A percentile compares a stretch with the other conserved stretches of the same genome.
These are phyloP conservation scores for Cutaneotrichosporon dermatis DNA, from an alignment of 1,284 basidiomycete genomes.

Conservation along the genomic window DNA sequence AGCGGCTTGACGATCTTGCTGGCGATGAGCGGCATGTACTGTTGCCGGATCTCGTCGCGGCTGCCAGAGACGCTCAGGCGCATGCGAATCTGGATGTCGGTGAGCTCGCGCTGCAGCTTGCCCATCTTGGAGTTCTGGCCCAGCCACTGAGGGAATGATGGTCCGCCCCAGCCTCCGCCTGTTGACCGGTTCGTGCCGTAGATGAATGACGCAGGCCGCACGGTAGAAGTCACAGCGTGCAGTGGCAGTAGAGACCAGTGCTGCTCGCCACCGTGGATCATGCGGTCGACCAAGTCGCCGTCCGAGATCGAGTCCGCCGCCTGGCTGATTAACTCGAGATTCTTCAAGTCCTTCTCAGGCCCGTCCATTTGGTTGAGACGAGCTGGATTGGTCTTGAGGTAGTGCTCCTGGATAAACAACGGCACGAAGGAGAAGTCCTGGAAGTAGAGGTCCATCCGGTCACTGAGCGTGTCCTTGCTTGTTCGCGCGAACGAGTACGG, in stretches of 20 bases:
- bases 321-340: slow-evolving; percentile 75
- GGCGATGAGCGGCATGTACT: slow-evolving; percentile 84
- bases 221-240: slow-evolving; percentile 84
- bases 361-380: slow-evolving; percentile 58
- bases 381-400: slow-evolving; percentile 73
- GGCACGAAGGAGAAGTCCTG: slow-evolving; percentile 92
- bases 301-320: slow-evolving; percentile 91
- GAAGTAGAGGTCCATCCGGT: slow-evolving; percentile 96
- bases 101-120: slow-evolving; percentile 74
- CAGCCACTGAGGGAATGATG: slow-evolving; percentile 87
- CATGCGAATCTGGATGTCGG: slow-evolving; percentile 93
- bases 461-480: slow-evolving; percentile 71
- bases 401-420: slow-evolving; percentile 95
- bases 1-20: slow-evolving; percentile 75
- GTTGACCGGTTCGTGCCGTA: slow-evolving; percentile 57
- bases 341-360: slow-evolving; percentile 62
- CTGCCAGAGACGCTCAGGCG: slow-evolving; percentile 86
- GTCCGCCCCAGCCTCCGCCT: slow-evolving; percentile 58
- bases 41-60: slow-evolving; percentile 80
- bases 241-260: slow-evolving; percentile 94
- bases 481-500: slow-evolving; percentile 84
- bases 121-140: slow-evolving; percentile 92
- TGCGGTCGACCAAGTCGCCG: slow-evolving; percentile 82
- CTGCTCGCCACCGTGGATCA: slow-evolving; percentile 96
- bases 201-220: slow-evolving; percentile 74